Evolutionary conservation across 148 eudicot species (phyloP).

Genomic region (Diospyros lotus): DNA sequence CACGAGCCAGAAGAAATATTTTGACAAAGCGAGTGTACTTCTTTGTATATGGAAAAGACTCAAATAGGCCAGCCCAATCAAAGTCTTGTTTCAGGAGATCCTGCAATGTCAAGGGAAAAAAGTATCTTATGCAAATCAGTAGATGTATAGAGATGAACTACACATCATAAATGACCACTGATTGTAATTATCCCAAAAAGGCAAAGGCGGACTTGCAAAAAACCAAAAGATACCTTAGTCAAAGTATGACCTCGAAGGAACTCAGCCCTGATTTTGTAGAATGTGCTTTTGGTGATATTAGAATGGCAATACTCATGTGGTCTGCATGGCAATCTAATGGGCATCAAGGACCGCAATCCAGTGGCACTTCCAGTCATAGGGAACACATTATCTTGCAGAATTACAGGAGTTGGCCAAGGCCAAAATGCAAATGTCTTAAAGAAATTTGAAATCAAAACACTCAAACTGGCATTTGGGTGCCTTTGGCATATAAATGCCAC

Average conservation of each 20-base stretch:
- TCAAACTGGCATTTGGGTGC: slow-evolving; percentile 44
- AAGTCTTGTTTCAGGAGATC: slow-evolving; percentile 31
- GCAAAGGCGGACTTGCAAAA: not conserved
- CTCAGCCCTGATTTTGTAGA: slow-evolving; percentile 40
- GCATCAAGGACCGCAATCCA: slow-evolving; percentile 31
- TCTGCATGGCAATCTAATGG: slow-evolving; percentile 46
- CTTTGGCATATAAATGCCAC: slow-evolving; percentile 45
- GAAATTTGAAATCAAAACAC: slow-evolving; percentile 30
- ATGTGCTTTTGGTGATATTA: slow-evolving; percentile 48
- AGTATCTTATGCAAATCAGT: not conserved
- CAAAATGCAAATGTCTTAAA: slow-evolving; percentile 46
- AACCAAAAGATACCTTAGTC: slow-evolving; percentile 25
- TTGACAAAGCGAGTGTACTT: slow-evolving; percentile 39
- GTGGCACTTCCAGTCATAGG: slow-evolving; percentile 6
- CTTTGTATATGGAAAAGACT: slow-evolving; percentile 39
- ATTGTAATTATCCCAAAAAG: not conserved
- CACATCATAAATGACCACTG: not conserved
- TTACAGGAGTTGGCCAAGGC: slow-evolving; percentile 59
- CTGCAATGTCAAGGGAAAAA: slow-evolving; percentile 26
- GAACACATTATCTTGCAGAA: slow-evolving; percentile 29
- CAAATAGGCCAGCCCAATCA: slow-evolving; percentile 42
- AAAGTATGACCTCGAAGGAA: slow-evolving; percentile 34
- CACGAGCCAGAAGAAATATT: slow-evolving; percentile 34
- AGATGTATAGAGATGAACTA: not conserved
- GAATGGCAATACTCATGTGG: slow-evolving; percentile 46